Evolutionary conservation across 106 monocot species (phyloP).

Genomic region (Chionographis japonica): DNA sequence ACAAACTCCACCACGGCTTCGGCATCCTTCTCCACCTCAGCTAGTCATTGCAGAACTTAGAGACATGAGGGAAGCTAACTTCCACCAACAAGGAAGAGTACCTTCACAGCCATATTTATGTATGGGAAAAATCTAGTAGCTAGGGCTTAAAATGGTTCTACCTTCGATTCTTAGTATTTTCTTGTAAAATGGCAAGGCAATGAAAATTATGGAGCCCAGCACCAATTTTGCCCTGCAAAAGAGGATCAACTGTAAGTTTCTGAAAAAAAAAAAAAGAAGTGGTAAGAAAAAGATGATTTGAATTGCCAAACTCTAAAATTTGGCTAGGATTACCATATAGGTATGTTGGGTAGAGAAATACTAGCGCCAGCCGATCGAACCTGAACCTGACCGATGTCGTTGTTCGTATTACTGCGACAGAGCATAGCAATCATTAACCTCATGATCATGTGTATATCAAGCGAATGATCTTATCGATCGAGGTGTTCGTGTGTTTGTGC

Average conservation of each 20-base stretch:
- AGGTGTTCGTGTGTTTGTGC: no score
- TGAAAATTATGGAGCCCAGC: slow-evolving; percentile 9
- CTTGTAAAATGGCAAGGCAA: slow-evolving; percentile 25
- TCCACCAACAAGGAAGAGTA: no score
- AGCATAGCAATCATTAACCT: no score
- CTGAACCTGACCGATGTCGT: no score
- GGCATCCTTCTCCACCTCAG: not conserved
- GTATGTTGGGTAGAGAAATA: not conserved
- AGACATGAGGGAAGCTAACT: no score
- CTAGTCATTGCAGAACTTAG: no score
- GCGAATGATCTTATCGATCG: no score
- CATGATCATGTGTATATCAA: no score
- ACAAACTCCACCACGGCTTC: not conserved
- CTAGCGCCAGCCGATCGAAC: not conserved
- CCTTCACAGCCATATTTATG: no score
- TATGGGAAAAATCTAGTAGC: not conserved
- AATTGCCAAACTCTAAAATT: not conserved
- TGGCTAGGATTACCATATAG: no score
- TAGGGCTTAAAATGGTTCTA: not conserved
- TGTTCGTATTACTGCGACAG: no score
- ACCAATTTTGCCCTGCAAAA: slow-evolving; percentile 20
- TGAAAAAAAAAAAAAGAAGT: not conserved
- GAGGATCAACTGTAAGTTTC: not conserved
- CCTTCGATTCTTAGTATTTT: slow-evolving; percentile 16
- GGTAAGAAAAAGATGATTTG: not conserved